These are phyloP conservation scores for Raphanus sativus DNA, from an alignment of 345 rosid species.

Conservation along the genomic window DNA sequence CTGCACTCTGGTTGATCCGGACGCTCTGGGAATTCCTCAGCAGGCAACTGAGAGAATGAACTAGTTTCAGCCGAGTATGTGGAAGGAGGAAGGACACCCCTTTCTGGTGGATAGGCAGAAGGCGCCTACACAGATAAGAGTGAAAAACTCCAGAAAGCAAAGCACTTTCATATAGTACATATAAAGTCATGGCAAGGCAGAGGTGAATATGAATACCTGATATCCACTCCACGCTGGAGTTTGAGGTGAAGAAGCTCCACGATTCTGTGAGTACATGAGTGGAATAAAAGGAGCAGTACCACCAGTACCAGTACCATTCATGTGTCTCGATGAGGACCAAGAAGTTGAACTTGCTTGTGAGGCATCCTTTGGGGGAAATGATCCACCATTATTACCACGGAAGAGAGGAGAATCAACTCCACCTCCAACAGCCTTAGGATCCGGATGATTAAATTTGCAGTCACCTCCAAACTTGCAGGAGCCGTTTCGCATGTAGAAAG, in stretches of 20 bases:
- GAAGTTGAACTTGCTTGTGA: constrained; percentile 57
- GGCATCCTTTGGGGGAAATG: constrained; percentile 47
- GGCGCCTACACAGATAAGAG: constrained; percentile 58
- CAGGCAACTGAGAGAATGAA: constrained; percentile 47
- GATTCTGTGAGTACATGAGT: constrained; percentile 59
- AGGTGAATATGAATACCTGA: constrained; percentile 58
- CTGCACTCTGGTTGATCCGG: constrained; percentile 93
- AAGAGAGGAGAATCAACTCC: constrained; percentile 54
- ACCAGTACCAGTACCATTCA: constrained; percentile 47
- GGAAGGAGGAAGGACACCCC: constrained; percentile 52
- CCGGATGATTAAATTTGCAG: constrained; percentile 97
- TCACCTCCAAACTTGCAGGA: constrained; percentile 85
- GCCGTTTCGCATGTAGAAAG: constrained; percentile 93
- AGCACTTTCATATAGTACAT: constrained; percentile 3
- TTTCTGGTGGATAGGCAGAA: constrained; percentile 60
- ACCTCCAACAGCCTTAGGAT: constrained; percentile 65
- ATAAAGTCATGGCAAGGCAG: constrained; percentile 5
- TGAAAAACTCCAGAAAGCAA: background rate
- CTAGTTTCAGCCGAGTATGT: constrained; percentile 52
- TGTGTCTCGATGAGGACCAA: constrained; percentile 70
- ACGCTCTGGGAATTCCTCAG: constrained; percentile 88
- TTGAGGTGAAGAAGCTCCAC: constrained; percentile 61
- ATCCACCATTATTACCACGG: constrained; percentile 57
- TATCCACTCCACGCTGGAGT: constrained; percentile 83
- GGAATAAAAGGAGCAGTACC: constrained; percentile 60